Conservation (phyloP, 371 early-diverging fungal species). For the Mortierella sp. region DNA sequence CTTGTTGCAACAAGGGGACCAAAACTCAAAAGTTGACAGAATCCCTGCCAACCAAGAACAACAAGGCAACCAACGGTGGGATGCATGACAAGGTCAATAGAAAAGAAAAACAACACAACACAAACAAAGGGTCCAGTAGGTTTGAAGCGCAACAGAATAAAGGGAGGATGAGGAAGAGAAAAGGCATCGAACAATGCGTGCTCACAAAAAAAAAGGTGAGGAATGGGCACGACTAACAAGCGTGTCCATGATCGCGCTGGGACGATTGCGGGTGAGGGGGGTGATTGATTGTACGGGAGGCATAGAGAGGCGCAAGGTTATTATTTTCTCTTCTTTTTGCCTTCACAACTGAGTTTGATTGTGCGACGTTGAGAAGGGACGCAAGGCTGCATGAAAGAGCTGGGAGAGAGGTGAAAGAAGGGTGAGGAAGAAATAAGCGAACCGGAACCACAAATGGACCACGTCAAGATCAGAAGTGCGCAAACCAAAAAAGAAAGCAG, state of each 20-base stretch:
- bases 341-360: slow-evolving; percentile 15
- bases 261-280: background rate
- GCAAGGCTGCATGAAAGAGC: slow-evolving; percentile 14
- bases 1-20: background rate
- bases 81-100: background rate
- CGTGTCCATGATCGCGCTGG: slow-evolving; percentile 12
- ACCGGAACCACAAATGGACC: slow-evolving; percentile 10
- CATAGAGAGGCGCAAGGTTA: slow-evolving; percentile 9
- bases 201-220: background rate
- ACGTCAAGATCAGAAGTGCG: background rate
- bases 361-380: slow-evolving; percentile 10
- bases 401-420: background rate
- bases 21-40: background rate
- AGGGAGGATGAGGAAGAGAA: slow-evolving; percentile 6
- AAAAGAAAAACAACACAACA: background rate
- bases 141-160: slow-evolving; percentile 1
- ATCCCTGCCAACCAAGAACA: background rate
- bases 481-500: background rate
- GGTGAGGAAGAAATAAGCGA: background rate
- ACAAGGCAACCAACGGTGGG: background rate
- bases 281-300: slow-evolving; percentile 6
- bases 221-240: background rate
- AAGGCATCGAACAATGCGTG: slow-evolving; percentile 15
- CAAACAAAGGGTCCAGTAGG: background rate
- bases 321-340: background rate